Base-by-base conservation (phyloP, 225 moss, liverwort and hornwort species). In the Rhytidiadelphus loreus region DNA sequence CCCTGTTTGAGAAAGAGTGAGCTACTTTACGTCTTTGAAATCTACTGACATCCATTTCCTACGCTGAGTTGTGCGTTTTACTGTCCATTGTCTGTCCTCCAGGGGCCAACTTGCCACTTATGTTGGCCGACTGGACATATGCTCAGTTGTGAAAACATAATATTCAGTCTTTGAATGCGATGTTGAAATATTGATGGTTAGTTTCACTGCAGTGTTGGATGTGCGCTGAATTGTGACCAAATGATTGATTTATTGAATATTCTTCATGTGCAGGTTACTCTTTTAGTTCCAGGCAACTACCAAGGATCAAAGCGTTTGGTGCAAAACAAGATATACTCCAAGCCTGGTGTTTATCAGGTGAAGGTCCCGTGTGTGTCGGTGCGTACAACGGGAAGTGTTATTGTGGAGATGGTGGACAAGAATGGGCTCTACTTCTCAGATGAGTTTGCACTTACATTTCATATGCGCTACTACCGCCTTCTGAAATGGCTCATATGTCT, bases 361-460 rank as follows among this genome's bases (percentile, higher is more conserved):
- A 92, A 91, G 77, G 76, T 99, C 66, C 96, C 97, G 55, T 95
- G 97, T 90, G 91, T 96, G 82, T 83, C 96, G 26, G 93, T 95
- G 80, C 93, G 99, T 70, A 95, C 96, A 61, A 90, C 89, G 41
- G 99, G 95, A 80, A 95, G 80, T 57, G 95, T 99, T 35, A 58
- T 95, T 74, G 96, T 99, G 78, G 99, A 99, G 92, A 99, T 99
- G 99, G 88, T 92, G 39, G 99, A 99, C 90, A 96, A 92, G 87
- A 96, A 99, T 83, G 95, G 96, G 46, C 90, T 99, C 16, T 97
- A 99, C 88, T 99, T 96, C 86, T 93, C 89, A 64, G 99, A 99
- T 91, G 99, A 99, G 81, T 97, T 97, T 94, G 89, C 96, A 33
- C 93, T 99, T 61, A 96, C 96, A 37, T 99, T 99, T 87, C 99